A percentile compares a stretch with the other conserved stretches of the same genome.
phyloP scores from a whole-genome alignment of 768 basidiomycete genomes.

The Russula sp. region DNA sequence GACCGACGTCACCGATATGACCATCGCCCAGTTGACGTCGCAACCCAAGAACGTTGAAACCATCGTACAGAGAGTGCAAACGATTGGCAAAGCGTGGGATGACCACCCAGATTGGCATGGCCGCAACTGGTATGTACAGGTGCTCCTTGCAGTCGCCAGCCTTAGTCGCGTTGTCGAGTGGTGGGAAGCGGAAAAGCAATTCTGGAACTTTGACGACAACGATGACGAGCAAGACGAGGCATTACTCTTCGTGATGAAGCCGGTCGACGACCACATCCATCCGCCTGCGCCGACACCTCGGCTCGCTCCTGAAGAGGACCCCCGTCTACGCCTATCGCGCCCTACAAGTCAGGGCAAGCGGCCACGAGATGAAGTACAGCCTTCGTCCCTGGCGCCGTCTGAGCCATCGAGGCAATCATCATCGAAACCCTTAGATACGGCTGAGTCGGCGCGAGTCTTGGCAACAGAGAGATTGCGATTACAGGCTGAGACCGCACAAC shows the following conservation, averaged over 20 bases:
- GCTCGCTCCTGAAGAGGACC: constrained; percentile 50
- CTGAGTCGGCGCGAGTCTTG: constrained; percentile 75
- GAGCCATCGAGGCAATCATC: constrained; percentile 26
- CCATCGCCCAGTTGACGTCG: constrained; percentile 76
- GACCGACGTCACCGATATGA: constrained; percentile 90
- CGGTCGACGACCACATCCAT: constrained; percentile 54
- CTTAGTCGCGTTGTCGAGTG: constrained; percentile 96
- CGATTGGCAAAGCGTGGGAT: constrained; percentile 93
- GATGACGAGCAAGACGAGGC: constrained; percentile 89
- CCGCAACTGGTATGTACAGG: constrained; percentile 96
- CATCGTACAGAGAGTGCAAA: constrained; percentile 85
- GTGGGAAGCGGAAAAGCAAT: constrained; percentile 99
- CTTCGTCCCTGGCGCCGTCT: constrained; percentile 24
- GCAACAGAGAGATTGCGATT: constrained; percentile 83
- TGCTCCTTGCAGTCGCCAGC: constrained; percentile 91
- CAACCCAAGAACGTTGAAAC: constrained; percentile 80
- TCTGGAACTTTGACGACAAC: constrained; percentile 97
- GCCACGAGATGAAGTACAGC: constrained; percentile 43
- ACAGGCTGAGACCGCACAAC: constrained; percentile 92
- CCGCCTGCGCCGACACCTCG: constrained; percentile 36
- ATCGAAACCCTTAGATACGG: constrained; percentile 50
- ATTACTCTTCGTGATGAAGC: constrained; percentile 88
- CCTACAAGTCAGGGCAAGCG: constrained; percentile 48
- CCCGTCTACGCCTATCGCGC: constrained; percentile 42
- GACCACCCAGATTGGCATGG: constrained; percentile 98